A percentile compares a stretch with the other conserved stretches of the same genome.
These are phyloP conservation scores for Volvox reticuliferus DNA, from an alignment of 139 green algal genomes.

Conservation along the genomic window DNA sequence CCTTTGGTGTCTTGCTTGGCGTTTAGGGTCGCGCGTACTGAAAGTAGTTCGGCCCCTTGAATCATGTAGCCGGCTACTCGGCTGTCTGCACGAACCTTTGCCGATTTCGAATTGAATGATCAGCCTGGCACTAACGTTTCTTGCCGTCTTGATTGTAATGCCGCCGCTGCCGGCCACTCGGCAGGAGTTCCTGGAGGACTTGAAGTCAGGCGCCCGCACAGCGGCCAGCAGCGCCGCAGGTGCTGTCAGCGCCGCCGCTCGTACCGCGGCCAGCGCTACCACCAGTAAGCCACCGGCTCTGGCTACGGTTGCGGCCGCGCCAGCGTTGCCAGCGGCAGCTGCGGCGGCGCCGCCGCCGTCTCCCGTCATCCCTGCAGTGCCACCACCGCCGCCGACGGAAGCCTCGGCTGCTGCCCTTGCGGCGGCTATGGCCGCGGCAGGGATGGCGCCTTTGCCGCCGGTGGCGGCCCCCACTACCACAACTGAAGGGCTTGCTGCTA, in stretches of 20 bases:
- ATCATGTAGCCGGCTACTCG: neutral
- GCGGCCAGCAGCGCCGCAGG: neutral
- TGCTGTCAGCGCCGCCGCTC: neutral
- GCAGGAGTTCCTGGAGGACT: slow-evolving; percentile 32
- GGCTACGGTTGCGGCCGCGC: neutral
- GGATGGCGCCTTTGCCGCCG: neutral
- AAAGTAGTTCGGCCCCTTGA: neutral
- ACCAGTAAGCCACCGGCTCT: neutral
- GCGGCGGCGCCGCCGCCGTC: neutral
- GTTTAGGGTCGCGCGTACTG: too few species aligned
- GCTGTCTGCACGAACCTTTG: neutral
- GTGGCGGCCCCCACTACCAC: neutral
- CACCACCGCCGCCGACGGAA: neutral
- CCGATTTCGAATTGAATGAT: neutral
- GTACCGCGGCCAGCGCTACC: neutral
- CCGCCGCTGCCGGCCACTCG: neutral
- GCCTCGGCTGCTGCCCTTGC: neutral
- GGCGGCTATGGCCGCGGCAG: neutral
- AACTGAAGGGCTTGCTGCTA: neutral
- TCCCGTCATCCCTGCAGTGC: neutral
- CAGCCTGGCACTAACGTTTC: neutral
- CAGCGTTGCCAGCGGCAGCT: neutral
- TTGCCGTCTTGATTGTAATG: neutral
- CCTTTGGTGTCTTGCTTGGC: too few species aligned
- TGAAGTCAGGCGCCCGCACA: neutral